Evolutionary conservation across 1,284 basidiomycete genomes (phyloP).

Genomic region (Microbotryum scabiosae): DNA sequence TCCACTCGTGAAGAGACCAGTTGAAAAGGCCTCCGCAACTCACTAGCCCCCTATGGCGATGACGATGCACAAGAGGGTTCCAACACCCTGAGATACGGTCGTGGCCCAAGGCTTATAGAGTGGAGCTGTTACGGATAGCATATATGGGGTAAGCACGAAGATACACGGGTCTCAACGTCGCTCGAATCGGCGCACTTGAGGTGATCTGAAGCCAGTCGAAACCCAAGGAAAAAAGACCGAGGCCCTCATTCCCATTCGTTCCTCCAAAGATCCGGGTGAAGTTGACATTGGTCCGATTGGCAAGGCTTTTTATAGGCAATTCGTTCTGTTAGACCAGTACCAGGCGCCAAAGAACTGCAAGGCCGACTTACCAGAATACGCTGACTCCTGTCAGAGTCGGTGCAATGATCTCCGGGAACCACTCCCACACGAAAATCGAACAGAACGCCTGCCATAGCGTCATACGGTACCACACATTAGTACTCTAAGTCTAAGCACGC

Average conservation of each 20-base stretch:
- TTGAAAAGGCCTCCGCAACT: too few species aligned
- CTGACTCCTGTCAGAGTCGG: slow-evolving; percentile 48
- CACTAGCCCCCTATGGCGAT: slow-evolving; percentile 42
- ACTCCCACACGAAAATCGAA: too few species aligned
- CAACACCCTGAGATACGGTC: slow-evolving; percentile 44
- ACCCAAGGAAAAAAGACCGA: slow-evolving; percentile 14
- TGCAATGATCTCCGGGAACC: not conserved
- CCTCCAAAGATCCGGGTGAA: too few species aligned
- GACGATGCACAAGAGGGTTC: slow-evolving; percentile 47
- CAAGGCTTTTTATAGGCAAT: too few species aligned
- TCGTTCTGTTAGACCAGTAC: too few species aligned
- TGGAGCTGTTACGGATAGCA: slow-evolving; percentile 47
- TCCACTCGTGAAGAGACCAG: too few species aligned
- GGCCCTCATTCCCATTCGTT: not conserved
- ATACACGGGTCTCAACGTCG: too few species aligned
- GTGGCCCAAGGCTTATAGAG: slow-evolving; percentile 4
- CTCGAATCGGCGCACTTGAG: slow-evolving; percentile 37
- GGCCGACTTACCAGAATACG: slow-evolving; percentile 46
- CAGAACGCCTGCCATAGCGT: not conserved
- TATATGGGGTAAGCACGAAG: too few species aligned
- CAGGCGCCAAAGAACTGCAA: slow-evolving; percentile 3
- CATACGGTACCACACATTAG: too few species aligned
- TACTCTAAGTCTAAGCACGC: too few species aligned
- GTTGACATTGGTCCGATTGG: too few species aligned
- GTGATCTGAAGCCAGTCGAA: slow-evolving; percentile 45